Base-by-base conservation (phyloP, 2,329 filamentous ascomycete species). In the Arachnopeziza araneosa region DNA sequence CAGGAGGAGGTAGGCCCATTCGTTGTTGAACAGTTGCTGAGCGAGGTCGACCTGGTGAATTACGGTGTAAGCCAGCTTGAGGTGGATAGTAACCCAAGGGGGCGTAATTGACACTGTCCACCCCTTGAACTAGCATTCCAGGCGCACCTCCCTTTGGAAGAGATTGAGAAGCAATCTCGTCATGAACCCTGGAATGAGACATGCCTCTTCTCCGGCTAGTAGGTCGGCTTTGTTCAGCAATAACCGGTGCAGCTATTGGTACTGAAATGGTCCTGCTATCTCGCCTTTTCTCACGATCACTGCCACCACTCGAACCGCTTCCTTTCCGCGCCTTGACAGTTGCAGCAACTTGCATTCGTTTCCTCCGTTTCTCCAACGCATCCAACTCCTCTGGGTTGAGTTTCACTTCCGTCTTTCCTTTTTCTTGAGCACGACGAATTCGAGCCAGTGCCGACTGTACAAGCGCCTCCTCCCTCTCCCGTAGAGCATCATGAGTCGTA, bases 371-470 rank as follows among this genome's bases (percentile, higher is more conserved):
- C 71, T 93, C 88, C 67, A 96, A 80, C 53, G 91, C 92, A 63
- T 87, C 88, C 67, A 96, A 79, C 74, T 97, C 93, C 57, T 89
- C 85, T 69, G 87, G 83, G 67, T 83, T 91, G 64, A 98, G 81
- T 72, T 87, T 89, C 59, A 97, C 90, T 60, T 96, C 90, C 52
- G 82, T 79, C 73, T 87, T 88, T 64, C 92, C 92, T 69, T 85
- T 85, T 64, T 84, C 84, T 72, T 90, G 86, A 19, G 93, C 91
- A 65, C 86, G 83, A 65, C 87, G 84, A 71, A 97, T 96, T 66
- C 91, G 88, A 68, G 87, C 85, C 74, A 96, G 77, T 50, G 93
- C 93, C 65, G 85, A 85, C 65, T 92, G 87, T 64, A 95, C 85
- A 67, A 96, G 75, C 64, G 83, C 81, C 67, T 93, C 88, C 72